Evolutionary conservation across 108 stramenopile species (phyloP).

Genomic region (Fistulifera pelliculosa): DNA sequence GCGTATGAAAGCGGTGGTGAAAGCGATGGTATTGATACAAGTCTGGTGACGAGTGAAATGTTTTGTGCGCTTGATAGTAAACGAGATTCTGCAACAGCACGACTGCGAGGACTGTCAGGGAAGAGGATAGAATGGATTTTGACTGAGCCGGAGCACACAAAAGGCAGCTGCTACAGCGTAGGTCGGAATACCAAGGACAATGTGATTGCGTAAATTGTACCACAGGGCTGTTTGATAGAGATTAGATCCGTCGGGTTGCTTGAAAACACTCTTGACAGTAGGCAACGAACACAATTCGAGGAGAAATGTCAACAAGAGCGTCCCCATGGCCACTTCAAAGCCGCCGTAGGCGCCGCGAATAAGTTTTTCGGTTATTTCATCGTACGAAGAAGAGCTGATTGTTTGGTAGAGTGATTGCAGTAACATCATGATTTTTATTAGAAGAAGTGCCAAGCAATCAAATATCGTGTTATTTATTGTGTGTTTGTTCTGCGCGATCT

Average conservation of each 20-base stretch:
- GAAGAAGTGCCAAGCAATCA: too few species aligned
- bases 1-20: constrained; percentile 2
- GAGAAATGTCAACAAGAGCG: constrained; percentile 8
- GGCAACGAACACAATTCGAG: constrained; percentile 7
- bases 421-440: too few species aligned
- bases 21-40: constrained; percentile 9
- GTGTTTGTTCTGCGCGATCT: too few species aligned
- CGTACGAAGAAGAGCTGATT: too few species aligned
- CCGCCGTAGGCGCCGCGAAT: background rate
- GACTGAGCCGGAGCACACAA: background rate
- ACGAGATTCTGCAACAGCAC: constrained; percentile 10
- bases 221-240: constrained; percentile 15
- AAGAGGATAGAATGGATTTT: background rate
- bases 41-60: constrained; percentile 18
- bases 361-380: background rate
- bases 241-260: constrained; percentile 18
- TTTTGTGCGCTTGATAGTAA: constrained; percentile 17
- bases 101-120: background rate
- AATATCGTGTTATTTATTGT: too few species aligned
- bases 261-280: constrained; percentile 14
- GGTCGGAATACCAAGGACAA: constrained; percentile 16
- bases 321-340: constrained; percentile 3
- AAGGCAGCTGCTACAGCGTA: constrained; percentile 14
- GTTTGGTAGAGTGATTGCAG: too few species aligned
- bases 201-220: constrained; percentile 20